Conservation (phyloP, 306 rosid species). For the Citrullus colocynthis region DNA sequence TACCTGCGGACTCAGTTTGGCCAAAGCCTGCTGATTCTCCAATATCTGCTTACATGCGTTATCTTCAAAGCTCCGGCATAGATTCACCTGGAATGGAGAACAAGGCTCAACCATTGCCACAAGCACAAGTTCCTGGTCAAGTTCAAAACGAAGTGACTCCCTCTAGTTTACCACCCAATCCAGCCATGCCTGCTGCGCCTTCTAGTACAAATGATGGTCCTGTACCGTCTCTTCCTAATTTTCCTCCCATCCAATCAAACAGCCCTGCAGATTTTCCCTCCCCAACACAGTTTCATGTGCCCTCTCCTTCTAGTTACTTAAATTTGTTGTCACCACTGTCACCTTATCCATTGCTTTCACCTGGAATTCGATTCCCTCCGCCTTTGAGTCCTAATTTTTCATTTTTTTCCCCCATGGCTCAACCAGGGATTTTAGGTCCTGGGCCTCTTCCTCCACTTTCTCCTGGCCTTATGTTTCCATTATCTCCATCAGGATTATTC, state of each 20-base stretch:
- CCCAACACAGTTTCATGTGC: conserved; percentile 75
- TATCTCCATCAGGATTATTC: conserved; percentile 74
- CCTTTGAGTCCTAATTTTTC: conserved; percentile 64
- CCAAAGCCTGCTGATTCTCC: conserved; percentile 68
- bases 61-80: conserved; percentile 63
- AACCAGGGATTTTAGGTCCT: conserved; percentile 81
- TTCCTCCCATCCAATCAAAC: conserved; percentile 35
- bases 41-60: conserved; percentile 82
- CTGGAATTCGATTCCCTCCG: conserved; percentile 70
- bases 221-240: conserved; percentile 19
- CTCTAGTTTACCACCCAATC: conserved; percentile 55
- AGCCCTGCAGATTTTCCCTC: conserved; percentile 64
- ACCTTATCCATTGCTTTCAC: conserved; percentile 68
- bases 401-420: conserved; percentile 63
- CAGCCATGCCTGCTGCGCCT: conserved; percentile 30
- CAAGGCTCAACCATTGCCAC: conserved; percentile 24
- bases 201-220: conserved; percentile 52
- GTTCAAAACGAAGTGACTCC: conserved; percentile 24
- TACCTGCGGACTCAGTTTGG: conserved; percentile 43
- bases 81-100: conserved; percentile 51
- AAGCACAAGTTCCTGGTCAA: conserved; percentile 25
- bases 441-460: conserved; percentile 86
- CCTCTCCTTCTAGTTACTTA: conserved; percentile 70
- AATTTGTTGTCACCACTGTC: conserved; percentile 65
- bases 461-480: conserved; percentile 62